Evolutionary conservation across 208 protist genomes (phyloP).

Genomic region (Trypanosoma caninum): DNA sequence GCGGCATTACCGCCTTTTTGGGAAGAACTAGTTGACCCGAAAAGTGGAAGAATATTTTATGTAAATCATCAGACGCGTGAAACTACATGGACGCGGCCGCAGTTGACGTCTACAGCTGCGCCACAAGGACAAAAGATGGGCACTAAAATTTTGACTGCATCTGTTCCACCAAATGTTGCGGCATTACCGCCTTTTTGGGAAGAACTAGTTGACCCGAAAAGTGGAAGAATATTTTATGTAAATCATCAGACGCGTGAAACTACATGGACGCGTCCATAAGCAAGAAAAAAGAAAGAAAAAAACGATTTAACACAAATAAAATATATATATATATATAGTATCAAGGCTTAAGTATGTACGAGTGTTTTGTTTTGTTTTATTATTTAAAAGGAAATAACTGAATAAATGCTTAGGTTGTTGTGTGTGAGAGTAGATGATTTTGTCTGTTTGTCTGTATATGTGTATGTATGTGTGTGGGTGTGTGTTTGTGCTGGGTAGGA

Average conservation of each 20-base stretch:
- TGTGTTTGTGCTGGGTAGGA: not conserved
- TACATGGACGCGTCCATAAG: slow-evolving; percentile 24
- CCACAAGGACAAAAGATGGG: slow-evolving; percentile 4
- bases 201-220: slow-evolving; percentile 23
- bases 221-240: slow-evolving; percentile 62
- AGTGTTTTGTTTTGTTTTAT: no score
- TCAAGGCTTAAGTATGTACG: not conserved
- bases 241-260: slow-evolving; percentile 68
- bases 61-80: slow-evolving; percentile 38
- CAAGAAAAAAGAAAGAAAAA: slow-evolving; percentile 7
- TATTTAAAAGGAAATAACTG: slow-evolving; percentile 6
- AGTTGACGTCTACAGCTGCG: not conserved
- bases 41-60: slow-evolving; percentile 30
- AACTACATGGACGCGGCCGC: slow-evolving; percentile 50
- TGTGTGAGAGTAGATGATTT: not conserved
- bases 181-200: slow-evolving; percentile 31
- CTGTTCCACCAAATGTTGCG: not conserved
- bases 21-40: slow-evolving; percentile 47
- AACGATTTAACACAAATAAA: no score
- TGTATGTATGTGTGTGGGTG: not conserved
- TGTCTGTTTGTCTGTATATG: not conserved
- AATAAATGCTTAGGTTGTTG: not conserved
- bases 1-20: slow-evolving; percentile 29
- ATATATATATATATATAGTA: no score
- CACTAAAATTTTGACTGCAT: no score